Base-by-base conservation (phyloP, 2,329 filamentous ascomycete species). In the Aulographum hederae region DNA sequence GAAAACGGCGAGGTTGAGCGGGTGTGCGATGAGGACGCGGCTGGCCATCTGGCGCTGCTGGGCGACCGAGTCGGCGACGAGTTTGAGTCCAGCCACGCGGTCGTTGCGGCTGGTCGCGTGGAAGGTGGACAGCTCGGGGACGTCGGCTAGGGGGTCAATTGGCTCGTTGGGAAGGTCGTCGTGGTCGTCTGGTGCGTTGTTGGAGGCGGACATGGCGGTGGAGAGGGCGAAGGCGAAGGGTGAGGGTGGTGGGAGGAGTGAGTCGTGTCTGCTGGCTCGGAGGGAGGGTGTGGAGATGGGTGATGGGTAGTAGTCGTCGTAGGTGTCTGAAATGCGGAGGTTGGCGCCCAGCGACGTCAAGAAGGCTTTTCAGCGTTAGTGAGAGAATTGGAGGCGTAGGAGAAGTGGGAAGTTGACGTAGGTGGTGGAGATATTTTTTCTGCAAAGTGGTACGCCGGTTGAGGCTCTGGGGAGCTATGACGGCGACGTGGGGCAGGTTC, bases 271-370 rank as follows among this genome's bases (percentile, higher is more conserved):
- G 35, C 40, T 39, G 42, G 43, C 47, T 63, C 14, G 75, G 74
- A 25, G n/a, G 21, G 8, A 8, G 16, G 77, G 79, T 37, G 67
- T 75, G 34, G 63, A 61, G 37, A 69, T 64, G 30, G 75, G 74
- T 28, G 73, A 68, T 39, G 76, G 52, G 20, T 36, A 29, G 54
- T 34, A 70, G 38, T 62, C 72, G 28, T 61, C 57, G 14, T 43
- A 47, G 19, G 60, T 57, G 43, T 57, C 61, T 46, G 45, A 43
- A 35, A 86, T 71, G 43, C 75, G 73, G 34, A 89, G 67, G 47
- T 89, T 89, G 39, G 78, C 78, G 42, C 78, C 73, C 12, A 89
- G 65, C 43, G 81, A 86, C 34, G 73, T 77, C 54, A 89, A 77
- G 60, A 89, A 89, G 17, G 79, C 80, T 89, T 52, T n/a, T 25